Conservation (phyloP, 768 basidiomycete species). For the Pleurotus sapidus region DNA sequence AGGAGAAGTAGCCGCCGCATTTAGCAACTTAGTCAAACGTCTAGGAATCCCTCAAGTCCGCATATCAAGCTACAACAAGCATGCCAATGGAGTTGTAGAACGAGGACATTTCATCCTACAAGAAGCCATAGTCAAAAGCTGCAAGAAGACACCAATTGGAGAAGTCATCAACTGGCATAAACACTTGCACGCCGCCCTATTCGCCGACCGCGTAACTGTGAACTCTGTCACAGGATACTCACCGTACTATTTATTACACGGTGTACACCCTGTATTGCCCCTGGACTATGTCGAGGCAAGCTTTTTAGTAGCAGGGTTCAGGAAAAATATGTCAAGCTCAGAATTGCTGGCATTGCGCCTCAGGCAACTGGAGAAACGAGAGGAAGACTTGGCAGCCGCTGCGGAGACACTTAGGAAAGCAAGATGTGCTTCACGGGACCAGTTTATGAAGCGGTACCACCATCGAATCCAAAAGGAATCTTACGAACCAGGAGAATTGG, state of each 20-base stretch:
- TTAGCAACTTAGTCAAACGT: slow-evolving; percentile 7
- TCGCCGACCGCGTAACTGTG: slow-evolving; percentile 28
- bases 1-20: slow-evolving; percentile 17
- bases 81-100: slow-evolving; percentile 35
- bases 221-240: slow-evolving; percentile 26
- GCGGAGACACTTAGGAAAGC: neutral
- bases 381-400: neutral
- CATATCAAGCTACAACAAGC: slow-evolving; percentile 31
- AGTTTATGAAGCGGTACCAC: neutral
- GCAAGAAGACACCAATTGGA: slow-evolving; percentile 11
- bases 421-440: neutral
- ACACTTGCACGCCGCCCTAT: slow-evolving; percentile 20
- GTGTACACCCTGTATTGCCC: slow-evolving; percentile 29
- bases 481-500: slow-evolving; percentile 28
- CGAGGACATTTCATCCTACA: slow-evolving; percentile 26
- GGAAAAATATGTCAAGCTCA: too few species aligned
- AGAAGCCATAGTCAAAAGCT: slow-evolving; percentile 21
- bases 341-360: too few species aligned
- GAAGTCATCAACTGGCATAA: slow-evolving; percentile 30
- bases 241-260: slow-evolving; percentile 29
- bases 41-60: slow-evolving; percentile 19
- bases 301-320: neutral
- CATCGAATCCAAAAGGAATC: slow-evolving; percentile 19
- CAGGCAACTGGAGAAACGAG: neutral
- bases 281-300: slow-evolving; percentile 18